Evolutionary conservation across 306 rosid species (phyloP).

Genomic region (Hippophae gyantsensis): DNA sequence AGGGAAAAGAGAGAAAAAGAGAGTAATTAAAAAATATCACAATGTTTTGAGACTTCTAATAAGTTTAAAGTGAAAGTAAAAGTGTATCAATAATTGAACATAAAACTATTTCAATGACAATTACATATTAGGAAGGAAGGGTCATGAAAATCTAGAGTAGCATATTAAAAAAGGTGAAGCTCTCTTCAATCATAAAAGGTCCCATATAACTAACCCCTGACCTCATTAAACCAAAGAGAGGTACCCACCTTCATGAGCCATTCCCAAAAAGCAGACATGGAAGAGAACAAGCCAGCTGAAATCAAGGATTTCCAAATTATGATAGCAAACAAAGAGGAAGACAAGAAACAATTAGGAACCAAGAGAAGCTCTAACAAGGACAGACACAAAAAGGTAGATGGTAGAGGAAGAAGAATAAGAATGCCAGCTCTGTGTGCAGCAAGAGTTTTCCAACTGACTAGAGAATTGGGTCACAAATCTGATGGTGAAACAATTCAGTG

Average conservation of each 20-base stretch:
- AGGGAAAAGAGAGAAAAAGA: not conserved
- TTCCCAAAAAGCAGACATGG: constrained; percentile 33
- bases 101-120: constrained; percentile 13
- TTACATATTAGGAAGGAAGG: constrained; percentile 4
- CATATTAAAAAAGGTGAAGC: constrained; percentile 7
- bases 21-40: too few species aligned
- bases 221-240: constrained; percentile 20
- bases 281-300: constrained; percentile 37
- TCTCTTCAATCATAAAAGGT: constrained; percentile 9
- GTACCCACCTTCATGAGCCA: constrained; percentile 23
- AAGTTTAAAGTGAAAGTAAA: not conserved
- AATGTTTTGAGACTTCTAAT: too few species aligned
- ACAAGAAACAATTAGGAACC: constrained; percentile 35
- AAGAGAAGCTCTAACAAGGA: constrained; percentile 41
- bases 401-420: constrained; percentile 47
- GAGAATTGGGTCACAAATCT: constrained; percentile 42
- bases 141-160: constrained; percentile 13
- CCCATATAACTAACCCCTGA: constrained; percentile 6
- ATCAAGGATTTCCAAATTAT: constrained; percentile 36
- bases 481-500: constrained; percentile 53
- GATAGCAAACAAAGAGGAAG: constrained; percentile 25
- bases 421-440: constrained; percentile 59
- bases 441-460: constrained; percentile 43
- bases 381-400: constrained; percentile 51
- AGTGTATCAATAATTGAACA: constrained; percentile 9